phyloP scores from a whole-genome alignment of 1,139 yeast species.

The Pichia sp. region DNA sequence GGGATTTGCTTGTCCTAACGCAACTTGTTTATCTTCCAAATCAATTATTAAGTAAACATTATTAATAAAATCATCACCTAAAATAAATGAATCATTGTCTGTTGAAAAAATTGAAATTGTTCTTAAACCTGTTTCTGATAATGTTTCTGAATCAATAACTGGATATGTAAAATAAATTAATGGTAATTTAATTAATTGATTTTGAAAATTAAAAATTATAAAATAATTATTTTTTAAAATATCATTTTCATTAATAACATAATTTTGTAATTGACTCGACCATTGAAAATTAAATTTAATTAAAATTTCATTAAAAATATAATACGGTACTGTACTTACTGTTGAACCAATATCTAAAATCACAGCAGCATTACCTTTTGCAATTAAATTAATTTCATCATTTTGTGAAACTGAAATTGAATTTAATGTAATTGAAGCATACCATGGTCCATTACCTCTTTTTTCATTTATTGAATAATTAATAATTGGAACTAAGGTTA shows the following conservation, averaged over 20 bases:
- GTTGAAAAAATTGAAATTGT: slow-evolving; percentile 3
- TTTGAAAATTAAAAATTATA: slow-evolving; percentile 42
- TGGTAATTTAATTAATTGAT: slow-evolving; percentile 41
- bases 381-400: slow-evolving; percentile 23
- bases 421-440: slow-evolving; percentile 35
- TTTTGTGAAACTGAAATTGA: slow-evolving; percentile 8
- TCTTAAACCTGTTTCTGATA: slow-evolving; percentile 12
- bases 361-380: slow-evolving; percentile 34
- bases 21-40: slow-evolving; percentile 37
- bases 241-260: slow-evolving; percentile 29
- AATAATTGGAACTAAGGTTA: slow-evolving; percentile 33
- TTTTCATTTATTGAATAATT: slow-evolving; percentile 15
- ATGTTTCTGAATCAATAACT: slow-evolving; percentile 20
- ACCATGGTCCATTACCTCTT: slow-evolving; percentile 32
- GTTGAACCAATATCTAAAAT: slow-evolving; percentile 61
- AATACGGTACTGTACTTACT: slow-evolving; percentile 41
- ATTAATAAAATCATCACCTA: slow-evolving; percentile 43
- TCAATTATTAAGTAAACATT: slow-evolving; percentile 42
- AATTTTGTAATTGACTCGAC: slow-evolving; percentile 28
- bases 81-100: slow-evolving; percentile 17
- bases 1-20: slow-evolving; percentile 36
- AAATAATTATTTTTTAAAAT: slow-evolving; percentile 29
- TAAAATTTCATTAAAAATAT: slow-evolving; percentile 36
- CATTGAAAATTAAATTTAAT: slow-evolving; percentile 35
- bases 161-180: slow-evolving; percentile 43